Evolutionary conservation across 768 basidiomycete genomes (phyloP).

Genomic region (Rhizopogon vesiculosus): DNA sequence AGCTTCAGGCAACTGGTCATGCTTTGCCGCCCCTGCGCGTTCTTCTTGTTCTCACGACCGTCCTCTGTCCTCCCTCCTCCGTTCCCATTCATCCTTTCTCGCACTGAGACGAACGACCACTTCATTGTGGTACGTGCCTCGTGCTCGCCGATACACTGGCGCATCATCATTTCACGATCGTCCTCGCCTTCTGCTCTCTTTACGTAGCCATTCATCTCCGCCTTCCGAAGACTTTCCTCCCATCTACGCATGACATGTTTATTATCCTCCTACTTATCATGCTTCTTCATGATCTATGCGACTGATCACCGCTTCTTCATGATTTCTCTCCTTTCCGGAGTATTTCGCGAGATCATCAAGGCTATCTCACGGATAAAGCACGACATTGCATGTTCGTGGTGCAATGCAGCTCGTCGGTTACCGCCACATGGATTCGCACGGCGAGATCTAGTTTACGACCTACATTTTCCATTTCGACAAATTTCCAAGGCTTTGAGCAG

Average conservation of each 20-base stretch:
- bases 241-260: constrained; percentile 28
- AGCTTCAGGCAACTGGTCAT: constrained; percentile 52
- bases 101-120: constrained; percentile 72
- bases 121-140: constrained; percentile 78
- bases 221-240: constrained; percentile 15
- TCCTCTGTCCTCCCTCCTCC: constrained; percentile 41
- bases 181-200: constrained; percentile 14
- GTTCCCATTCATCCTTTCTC: constrained; percentile 47
- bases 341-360: constrained; percentile 21
- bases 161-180: constrained; percentile 34
- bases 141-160: constrained; percentile 76
- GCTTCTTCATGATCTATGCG: constrained; percentile 28
- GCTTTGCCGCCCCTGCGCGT: constrained; percentile 50
- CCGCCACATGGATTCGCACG: constrained; percentile 17
- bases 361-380: constrained; percentile 19
- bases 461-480: constrained; percentile 11
- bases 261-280: constrained; percentile 37
- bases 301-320: constrained; percentile 43
- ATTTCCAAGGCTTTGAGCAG: constrained; percentile 11
- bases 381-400: constrained; percentile 33
- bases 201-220: constrained; percentile 19
- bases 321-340: constrained; percentile 13
- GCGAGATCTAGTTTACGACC: constrained; percentile 18
- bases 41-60: constrained; percentile 37
- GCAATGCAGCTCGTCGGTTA: constrained; percentile 13